Evolutionary conservation across 2,329 filamentous ascomycete genomes (phyloP), one percentile per base, ranked within the genome.

Genomic region (Botrytis deweyae): DNA sequence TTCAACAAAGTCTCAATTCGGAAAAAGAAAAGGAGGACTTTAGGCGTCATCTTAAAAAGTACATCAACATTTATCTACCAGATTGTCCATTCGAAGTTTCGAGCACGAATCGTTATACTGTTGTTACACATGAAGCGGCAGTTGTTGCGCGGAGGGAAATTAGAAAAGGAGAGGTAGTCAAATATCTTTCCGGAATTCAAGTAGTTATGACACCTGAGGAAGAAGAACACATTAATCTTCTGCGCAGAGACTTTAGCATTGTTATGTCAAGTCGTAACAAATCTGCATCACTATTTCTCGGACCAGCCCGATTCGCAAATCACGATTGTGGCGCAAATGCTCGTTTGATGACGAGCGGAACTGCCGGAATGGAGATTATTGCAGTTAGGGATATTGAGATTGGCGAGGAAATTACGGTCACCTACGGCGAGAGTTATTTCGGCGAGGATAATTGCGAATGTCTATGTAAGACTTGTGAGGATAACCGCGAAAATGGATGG

Each of bases 291-390:
- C 85, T 99, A 61, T 98, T 99, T 81, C 91, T 99, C 81, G 96
- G 96, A 0, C 97, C 96, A 12, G 96, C 96, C 49, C 91, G 96
- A 69, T 98, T 99, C 82, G 94, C 96, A 40, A 99, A 99, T 81
- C 96, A 99, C 83, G 96, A 99, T 82, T 99, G 96, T 84, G 88
- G 92, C 78, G 94, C 96, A 46, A 99, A 98, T 84, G 95, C 95
- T 14, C 89, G 91, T 80, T 88, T 99, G 63, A 91, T 93, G 78
- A 98, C 94, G 52, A 92, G 90, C 52, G 93, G 94, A 64, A 89
- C 91, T 73, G 91, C 95, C 74, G 94, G 94, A 52, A 98, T 99
- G 85, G 93, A 97, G 80, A 95, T 99, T 73, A 89, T 97, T 68
- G 94, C 96, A 4, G 89, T 90, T 49, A 90, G 91, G 77, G 88